phyloP scores from a whole-genome alignment of 345 rosid species.

The Psidium guajava region DNA sequence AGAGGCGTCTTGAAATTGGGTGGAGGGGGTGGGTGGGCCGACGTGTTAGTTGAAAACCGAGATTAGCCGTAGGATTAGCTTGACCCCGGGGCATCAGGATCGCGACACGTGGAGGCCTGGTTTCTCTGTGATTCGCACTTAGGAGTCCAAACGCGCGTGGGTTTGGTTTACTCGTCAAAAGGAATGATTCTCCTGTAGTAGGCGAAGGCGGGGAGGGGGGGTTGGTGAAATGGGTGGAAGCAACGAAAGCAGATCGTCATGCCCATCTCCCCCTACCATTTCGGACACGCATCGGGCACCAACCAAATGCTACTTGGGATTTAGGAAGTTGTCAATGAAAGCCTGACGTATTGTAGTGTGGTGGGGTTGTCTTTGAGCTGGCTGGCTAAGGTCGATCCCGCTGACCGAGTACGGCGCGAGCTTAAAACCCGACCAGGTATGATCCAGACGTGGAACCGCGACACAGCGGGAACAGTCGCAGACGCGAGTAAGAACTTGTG shows the following conservation, averaged over 20 bases:
- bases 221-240: slow-evolving; percentile 1
- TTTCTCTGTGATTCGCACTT: not conserved
- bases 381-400: not conserved
- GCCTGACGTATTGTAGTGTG: not conserved
- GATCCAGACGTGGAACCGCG: not conserved
- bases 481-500: not conserved
- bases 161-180: not conserved
- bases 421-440: not conserved
- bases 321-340: not conserved
- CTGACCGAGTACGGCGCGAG: not conserved
- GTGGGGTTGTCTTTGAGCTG: not conserved
- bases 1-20: not conserved
- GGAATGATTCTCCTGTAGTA: not conserved
- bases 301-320: not conserved
- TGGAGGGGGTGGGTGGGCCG: slow-evolving; percentile 19
- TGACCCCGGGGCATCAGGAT: not conserved
- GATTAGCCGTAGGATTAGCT: slow-evolving; percentile 15
- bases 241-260: slow-evolving; percentile 4
- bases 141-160: slow-evolving; percentile 1
- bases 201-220: not conserved
- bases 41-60: slow-evolving; percentile 24
- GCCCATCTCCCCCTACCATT: not conserved
- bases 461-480: not conserved
- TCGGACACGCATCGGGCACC: not conserved
- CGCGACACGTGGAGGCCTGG: slow-evolving; percentile 2